These are phyloP conservation scores for Aegilops bicornis DNA, from an alignment of 176 grass and related monocot genomes.

Conservation along the genomic window DNA sequence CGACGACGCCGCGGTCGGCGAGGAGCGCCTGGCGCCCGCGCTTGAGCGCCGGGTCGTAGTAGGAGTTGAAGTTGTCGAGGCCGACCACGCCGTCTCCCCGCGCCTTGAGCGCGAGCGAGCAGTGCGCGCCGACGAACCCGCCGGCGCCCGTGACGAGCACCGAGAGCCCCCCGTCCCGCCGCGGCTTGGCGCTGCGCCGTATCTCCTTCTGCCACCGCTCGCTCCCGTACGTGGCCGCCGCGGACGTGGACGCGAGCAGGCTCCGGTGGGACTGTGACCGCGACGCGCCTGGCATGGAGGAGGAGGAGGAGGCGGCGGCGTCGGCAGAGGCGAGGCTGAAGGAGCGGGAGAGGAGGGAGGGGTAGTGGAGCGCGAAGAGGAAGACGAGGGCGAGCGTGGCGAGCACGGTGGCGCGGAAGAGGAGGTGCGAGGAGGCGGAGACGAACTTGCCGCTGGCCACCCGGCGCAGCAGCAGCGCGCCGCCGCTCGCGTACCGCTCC, in stretches of 20 bases:
- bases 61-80: constrained; percentile 92
- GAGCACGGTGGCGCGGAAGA: constrained; percentile 70
- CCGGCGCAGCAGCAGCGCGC: constrained; percentile 52
- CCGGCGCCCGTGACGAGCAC: constrained; percentile 84
- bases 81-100: constrained; percentile 86
- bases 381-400: constrained; percentile 68
- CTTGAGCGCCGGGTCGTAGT: constrained; percentile 92
- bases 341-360: constrained; percentile 73
- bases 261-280: constrained; percentile 54
- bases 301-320: background rate
- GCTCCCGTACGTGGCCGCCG: constrained; percentile 36
- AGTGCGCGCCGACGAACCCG: constrained; percentile 83
- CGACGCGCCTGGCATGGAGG: background rate
- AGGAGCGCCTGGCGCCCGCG: constrained; percentile 68
- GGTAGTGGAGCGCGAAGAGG: constrained; percentile 77
- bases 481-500: constrained; percentile 62
- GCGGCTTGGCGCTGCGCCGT: constrained; percentile 43
- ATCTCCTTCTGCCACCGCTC: constrained; percentile 61
- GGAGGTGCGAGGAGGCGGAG: constrained; percentile 56
- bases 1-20: constrained; percentile 48
- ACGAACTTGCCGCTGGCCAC: constrained; percentile 58
- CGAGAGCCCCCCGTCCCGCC: constrained; percentile 43
- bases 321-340: constrained; percentile 39
- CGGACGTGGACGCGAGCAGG: constrained; percentile 45
- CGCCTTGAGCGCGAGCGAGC: constrained; percentile 68